Evolutionary conservation across 225 moss, liverwort and hornwort genomes (phyloP).

Genomic region (Pseudisothecium myosuroides): DNA sequence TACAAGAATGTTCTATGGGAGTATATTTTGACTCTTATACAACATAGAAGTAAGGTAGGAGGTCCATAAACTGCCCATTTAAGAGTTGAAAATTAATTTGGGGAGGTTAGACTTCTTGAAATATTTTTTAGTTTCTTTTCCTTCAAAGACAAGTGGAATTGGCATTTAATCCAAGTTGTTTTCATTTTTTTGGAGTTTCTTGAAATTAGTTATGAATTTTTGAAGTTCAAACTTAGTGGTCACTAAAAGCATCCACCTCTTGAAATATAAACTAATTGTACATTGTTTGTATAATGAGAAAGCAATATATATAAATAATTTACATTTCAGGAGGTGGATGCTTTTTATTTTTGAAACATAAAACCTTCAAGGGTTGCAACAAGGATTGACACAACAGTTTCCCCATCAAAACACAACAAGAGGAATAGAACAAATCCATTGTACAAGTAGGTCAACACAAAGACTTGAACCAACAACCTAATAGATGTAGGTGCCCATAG

Average conservation of each 20-base stretch:
- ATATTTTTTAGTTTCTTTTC: background rate
- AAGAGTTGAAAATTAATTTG: background rate
- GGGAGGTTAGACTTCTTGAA: background rate
- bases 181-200: background rate
- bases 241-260: background rate
- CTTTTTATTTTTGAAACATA: no score
- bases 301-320: accelerated
- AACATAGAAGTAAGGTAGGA: no score
- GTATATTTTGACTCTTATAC: no score
- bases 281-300: no score
- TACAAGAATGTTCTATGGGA: no score
- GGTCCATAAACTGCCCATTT: background rate
- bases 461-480: no score
- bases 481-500: no score
- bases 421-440: no score
- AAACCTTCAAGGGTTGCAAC: no score
- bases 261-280: background rate
- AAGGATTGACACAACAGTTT: no score
- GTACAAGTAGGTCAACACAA: no score
- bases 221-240: background rate
- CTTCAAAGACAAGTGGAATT: background rate
- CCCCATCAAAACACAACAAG: no score
- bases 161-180: background rate
- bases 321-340: accelerated
- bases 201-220: background rate